Conservation (phyloP, 1,139 yeast genomes). For the Taphrina communis region DNA sequence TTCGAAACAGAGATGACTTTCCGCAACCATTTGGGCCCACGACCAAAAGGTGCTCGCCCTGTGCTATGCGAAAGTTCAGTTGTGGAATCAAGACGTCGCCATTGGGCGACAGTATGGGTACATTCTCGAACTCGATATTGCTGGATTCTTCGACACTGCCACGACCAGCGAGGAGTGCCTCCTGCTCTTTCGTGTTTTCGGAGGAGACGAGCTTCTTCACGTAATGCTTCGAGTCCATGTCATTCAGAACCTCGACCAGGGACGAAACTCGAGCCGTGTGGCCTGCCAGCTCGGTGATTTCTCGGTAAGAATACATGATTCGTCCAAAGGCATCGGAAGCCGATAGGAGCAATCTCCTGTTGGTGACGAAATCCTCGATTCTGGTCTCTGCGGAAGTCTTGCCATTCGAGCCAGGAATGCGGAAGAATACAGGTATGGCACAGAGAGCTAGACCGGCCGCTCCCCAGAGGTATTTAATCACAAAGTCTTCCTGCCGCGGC, state of each 20-base stretch:
- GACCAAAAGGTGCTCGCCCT: slow-evolving; percentile 83
- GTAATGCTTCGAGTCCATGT: slow-evolving; percentile 55
- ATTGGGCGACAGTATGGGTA: slow-evolving; percentile 83
- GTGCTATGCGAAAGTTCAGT: slow-evolving; percentile 71
- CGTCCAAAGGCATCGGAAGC: slow-evolving; percentile 91
- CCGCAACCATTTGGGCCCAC: slow-evolving; percentile 98
- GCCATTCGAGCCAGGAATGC: slow-evolving; percentile 36
- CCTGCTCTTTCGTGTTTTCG: slow-evolving; percentile 28
- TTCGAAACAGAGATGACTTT: slow-evolving; percentile 85
- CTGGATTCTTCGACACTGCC: slow-evolving; percentile 55
- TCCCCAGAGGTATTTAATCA: slow-evolving; percentile 93
- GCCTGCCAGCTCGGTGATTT: slow-evolving; percentile 81
- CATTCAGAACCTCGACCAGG: slow-evolving; percentile 68
- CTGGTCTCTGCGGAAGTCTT: slow-evolving; percentile 55
- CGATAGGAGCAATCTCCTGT: slow-evolving; percentile 78
- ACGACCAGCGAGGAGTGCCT: slow-evolving; percentile 30
- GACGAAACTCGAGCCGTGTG: slow-evolving; percentile 78
- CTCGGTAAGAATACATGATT: slow-evolving; percentile 82
- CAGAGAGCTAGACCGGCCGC: slow-evolving; percentile 89
- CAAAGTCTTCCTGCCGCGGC: slow-evolving; percentile 57
- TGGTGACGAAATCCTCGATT: slow-evolving; percentile 74
- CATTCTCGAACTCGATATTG: slow-evolving; percentile 70
- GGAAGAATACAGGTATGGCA: slow-evolving; percentile 77
- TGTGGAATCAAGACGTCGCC: slow-evolving; percentile 73
- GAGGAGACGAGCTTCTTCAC: slow-evolving; percentile 50